Percentiles rank a stretch among this genome's conserved stretches.
Conservation (phyloP, 2,329 filamentous ascomycete genomes). For the Zymoseptoria tritici region DNA sequence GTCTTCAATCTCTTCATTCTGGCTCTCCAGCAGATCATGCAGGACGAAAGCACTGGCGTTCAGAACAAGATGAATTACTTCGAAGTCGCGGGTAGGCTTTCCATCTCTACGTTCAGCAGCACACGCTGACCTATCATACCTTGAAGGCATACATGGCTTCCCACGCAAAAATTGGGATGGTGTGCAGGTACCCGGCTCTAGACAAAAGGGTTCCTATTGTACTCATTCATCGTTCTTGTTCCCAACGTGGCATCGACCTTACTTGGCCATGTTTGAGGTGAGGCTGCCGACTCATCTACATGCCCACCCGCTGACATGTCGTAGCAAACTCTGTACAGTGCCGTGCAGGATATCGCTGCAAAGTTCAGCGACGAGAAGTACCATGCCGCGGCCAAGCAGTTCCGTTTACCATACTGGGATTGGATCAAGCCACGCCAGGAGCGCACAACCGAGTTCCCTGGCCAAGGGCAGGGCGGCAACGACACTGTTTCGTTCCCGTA, state of each 20-base stretch:
- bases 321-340: background rate
- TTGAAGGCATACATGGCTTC: background rate
- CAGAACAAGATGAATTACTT: background rate
- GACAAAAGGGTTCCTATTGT: background rate
- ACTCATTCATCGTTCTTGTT: background rate
- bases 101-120: background rate
- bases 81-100: background rate
- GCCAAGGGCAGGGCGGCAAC: background rate
- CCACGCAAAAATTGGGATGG: background rate
- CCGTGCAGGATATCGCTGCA: background rate
- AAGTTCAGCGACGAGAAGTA: background rate
- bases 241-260: slow-evolving; percentile 1
- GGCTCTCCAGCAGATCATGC: background rate
- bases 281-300: background rate
- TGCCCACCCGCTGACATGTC: background rate
- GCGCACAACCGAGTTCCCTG: background rate
- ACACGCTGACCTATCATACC: background rate
- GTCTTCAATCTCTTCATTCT: background rate
- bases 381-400: background rate
- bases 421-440: background rate
- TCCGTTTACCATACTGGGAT: slow-evolving; percentile 3
- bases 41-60: background rate
- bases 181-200: background rate
- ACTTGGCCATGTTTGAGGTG: background rate
- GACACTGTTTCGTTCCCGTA: background rate